Evolutionary conservation across 805 yeast genomes (phyloP), one percentile per base, ranked within the genome.

Genomic region (Candida yuanshanica): DNA sequence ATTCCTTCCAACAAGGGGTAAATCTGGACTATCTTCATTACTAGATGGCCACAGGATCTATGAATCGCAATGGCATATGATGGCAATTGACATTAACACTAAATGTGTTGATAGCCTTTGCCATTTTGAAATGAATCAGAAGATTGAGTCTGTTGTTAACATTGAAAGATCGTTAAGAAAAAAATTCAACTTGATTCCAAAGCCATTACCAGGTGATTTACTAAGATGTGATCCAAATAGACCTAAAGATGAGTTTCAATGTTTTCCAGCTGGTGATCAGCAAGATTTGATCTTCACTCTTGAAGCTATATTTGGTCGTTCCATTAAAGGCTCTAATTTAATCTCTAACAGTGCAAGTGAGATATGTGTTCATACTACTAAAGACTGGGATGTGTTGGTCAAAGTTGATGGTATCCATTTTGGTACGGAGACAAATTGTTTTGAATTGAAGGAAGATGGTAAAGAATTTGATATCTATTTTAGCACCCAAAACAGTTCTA

Each of bases 21-120:
- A 81, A 58, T 80, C 95, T 0, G 99, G 99, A 3, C 67, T 93
- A 31, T 76, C 95, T 0, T 75, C 95, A 0, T 67, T 91, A 33
- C 67, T 93, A 20, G 95, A 89, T 52, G 98, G 99, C 16, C 96
- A 88, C 59, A 81, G 81, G 55, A 75, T 88, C 8, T 93, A 89
- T 60, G 95, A 89, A 55, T 80, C 96, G 0, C 79, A 81, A 47
- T 93, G 98, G 98, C 96, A 90, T 49, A 78, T 90, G 32, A 82
- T 93, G 88, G 75, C 96, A 2, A 77, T 93, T 35, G 98, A 91
- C 58, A 70, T 91, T 20, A 63, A 64, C 14, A 79, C 88, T 0
- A 64, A 63, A 11, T 79, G 89, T 50, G 64, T 59, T 20, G 63
- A 54, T 4, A 53, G 46, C 4, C 38, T 43, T 6, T 83, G 89